Evolutionary conservation across 2,329 filamentous ascomycete genomes (phyloP).

Genomic region (Penicillium aurantiogriseum): DNA sequence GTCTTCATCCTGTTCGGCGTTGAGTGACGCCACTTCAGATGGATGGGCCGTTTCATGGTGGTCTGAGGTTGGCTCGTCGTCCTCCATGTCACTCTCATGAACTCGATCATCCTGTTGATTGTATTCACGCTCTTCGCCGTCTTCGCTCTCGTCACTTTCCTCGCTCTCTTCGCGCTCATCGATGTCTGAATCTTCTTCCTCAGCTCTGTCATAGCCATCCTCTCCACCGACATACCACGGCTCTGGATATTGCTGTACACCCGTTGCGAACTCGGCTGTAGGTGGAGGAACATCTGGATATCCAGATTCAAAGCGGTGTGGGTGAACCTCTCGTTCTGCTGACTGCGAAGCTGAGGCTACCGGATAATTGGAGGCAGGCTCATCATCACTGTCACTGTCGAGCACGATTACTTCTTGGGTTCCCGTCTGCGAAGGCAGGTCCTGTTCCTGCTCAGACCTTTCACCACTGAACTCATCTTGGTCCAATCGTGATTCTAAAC

Average conservation of each 20-base stretch:
- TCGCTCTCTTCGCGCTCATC: conserved; percentile 4
- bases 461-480: conserved; percentile 18
- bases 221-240: conserved; percentile 4
- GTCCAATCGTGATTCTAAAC: background rate
- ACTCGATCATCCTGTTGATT: conserved; percentile 2
- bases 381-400: conserved; percentile 45
- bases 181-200: conserved; percentile 1
- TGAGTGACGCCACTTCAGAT: background rate
- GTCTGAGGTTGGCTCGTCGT: conserved; percentile 16
- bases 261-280: background rate
- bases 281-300: background rate
- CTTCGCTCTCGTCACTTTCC: background rate
- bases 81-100: conserved; percentile 20
- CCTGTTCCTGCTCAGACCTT: conserved; percentile 7
- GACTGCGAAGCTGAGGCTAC: background rate
- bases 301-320: background rate
- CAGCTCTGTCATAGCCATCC: background rate
- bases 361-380: conserved; percentile 19
- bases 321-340: background rate
- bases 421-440: conserved; percentile 1
- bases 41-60: background rate
- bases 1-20: background rate
- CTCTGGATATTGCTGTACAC: conserved; percentile 3
- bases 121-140: background rate
- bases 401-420: conserved; percentile 41